phyloP scores from a whole-genome alignment of 805 yeast species.

The Helenozyma rhizophorensis region DNA sequence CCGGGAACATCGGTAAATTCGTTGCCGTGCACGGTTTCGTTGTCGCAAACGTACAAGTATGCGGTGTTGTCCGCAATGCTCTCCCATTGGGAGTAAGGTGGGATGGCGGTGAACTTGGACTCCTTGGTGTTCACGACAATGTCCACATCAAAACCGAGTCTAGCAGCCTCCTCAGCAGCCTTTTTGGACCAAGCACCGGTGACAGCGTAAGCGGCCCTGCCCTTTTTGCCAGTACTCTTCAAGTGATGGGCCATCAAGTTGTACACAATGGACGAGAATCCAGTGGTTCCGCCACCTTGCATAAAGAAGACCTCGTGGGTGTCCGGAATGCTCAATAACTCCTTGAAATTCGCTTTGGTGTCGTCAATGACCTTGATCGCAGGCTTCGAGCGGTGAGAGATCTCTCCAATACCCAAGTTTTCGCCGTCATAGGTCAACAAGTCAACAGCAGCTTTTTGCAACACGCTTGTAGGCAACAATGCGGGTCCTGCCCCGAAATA shows the following conservation, averaged over 20 bases:
- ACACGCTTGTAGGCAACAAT: constrained; percentile 73
- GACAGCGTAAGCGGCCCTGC: constrained; percentile 79
- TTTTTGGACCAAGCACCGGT: constrained; percentile 95
- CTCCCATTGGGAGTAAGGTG: constrained; percentile 63
- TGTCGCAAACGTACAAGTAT: constrained; percentile 87
- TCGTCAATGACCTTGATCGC: constrained; percentile 74
- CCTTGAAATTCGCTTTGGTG: constrained; percentile 62
- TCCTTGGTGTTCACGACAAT: constrained; percentile 63
- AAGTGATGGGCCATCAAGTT: constrained; percentile 75
- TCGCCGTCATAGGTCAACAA: constrained; percentile 62
- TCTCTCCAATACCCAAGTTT: constrained; percentile 91
- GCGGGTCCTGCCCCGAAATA: constrained; percentile 99
- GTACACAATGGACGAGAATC: constrained; percentile 83
- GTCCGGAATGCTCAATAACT: constrained; percentile 75
- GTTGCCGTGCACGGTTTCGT: constrained; percentile 95
- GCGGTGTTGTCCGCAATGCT: constrained; percentile 57
- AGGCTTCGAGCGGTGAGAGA: constrained; percentile 87
- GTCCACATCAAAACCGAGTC: constrained; percentile 76
- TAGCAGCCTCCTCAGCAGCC: constrained; percentile 77
- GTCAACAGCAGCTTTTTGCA: constrained; percentile 85
- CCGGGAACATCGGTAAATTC: constrained; percentile 62
- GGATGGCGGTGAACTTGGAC: constrained; percentile 60
- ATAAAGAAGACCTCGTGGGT: constrained; percentile 91
- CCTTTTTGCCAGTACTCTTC: constrained; percentile 66
- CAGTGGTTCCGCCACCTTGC: constrained; percentile 98